These are phyloP conservation scores for Penicilliopsis zonata DNA, from an alignment of 495 filamentous ascomycete genomes.

Conservation along the genomic window DNA sequence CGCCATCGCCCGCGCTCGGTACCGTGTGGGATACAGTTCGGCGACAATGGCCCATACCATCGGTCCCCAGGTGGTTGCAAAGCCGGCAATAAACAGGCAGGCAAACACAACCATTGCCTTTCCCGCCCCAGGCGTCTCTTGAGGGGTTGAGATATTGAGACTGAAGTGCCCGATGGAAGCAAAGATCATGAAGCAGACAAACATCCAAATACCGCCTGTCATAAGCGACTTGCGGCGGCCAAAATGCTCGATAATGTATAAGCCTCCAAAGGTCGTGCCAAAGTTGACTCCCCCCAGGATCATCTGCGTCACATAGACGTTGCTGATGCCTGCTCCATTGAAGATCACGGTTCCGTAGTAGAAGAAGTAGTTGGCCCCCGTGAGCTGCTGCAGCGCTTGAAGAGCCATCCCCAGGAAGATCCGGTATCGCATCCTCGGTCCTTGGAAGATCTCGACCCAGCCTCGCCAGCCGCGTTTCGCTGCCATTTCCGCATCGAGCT, in stretches of 20 bases:
- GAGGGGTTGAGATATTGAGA: slow-evolving; percentile 41
- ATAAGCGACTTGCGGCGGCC: slow-evolving; percentile 60
- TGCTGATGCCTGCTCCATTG: slow-evolving; percentile 51
- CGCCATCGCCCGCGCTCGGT: slow-evolving; percentile 64
- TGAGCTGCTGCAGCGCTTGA: slow-evolving; percentile 41
- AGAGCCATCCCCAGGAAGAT: slow-evolving; percentile 54
- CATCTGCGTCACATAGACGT: slow-evolving; percentile 60
- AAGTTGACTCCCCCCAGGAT: slow-evolving; percentile 70
- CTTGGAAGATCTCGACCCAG: slow-evolving; percentile 59
- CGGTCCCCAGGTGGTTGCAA: slow-evolving; percentile 66
- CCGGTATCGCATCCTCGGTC: slow-evolving; percentile 61
- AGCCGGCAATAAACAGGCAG: slow-evolving; percentile 47
- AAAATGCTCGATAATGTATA: slow-evolving; percentile 61
- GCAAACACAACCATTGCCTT: slow-evolving; percentile 67
- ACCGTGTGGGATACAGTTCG: slow-evolving; percentile 67
- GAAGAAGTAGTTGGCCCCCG: slow-evolving; percentile 45
- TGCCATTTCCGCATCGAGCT: slow-evolving; percentile 41
- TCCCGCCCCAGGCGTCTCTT: slow-evolving; percentile 47
- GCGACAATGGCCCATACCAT: slow-evolving; percentile 63
- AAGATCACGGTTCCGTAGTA: slow-evolving; percentile 69
- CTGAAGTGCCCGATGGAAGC: slow-evolving; percentile 52
- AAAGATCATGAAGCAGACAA: slow-evolving; percentile 59
- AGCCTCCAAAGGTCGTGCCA: slow-evolving; percentile 53
- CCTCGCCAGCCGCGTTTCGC: slow-evolving; percentile 27
- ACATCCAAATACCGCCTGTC: slow-evolving; percentile 55